Evolutionary conservation across 2,329 filamentous ascomycete species (phyloP), one percentile per base, ranked within the genome.

Genomic region (Hypoxylon sp.): DNA sequence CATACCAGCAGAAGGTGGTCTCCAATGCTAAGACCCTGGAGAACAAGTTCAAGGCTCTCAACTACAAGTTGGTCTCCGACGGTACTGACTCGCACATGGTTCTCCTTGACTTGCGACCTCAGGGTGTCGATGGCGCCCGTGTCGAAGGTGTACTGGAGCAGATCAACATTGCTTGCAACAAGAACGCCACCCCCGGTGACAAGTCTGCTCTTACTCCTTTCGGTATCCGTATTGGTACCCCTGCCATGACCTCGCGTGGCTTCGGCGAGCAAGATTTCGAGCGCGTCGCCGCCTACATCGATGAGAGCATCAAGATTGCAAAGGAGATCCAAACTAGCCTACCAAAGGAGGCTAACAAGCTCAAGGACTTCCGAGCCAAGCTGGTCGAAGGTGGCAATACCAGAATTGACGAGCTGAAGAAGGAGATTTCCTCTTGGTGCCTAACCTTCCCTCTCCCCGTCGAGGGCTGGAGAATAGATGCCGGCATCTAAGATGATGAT

Each of bases 121-220:
- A 90, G 71, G 81, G 78, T 59, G 85, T 99, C 12, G 94, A 99
- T 67, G 94, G 94, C 67, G 94, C 94, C 51, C 91, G 94, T 73
- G 89, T 97, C 30, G 94, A 99, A 82, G 88, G 90, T 57, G 89
- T 99, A 52, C 87, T 99, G 13, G 94, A 99, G 80, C 89, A 95
- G 74, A 94, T 97, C 77, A 96, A 96, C 81, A 96, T 99, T 73
- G 92, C 94, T 57, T 96, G 91, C 84, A 99, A 99, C 87, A 99
- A 99, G 87, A 99, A 99, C 85, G 88, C 90, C 55, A 94, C 96
- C 52, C 94, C 94, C 29, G 94, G 94, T 59, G 94, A 99, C 82
- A 97, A 96, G 82, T 96, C 90, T 51, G 94, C 94, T 37, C 84
- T 99, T 63, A 96, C 91, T 60, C 94, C 94, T 45, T 91, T 87